Conservation (phyloP, 352 stramenopile genomes). For the Phytophthora fragariae region DNA sequence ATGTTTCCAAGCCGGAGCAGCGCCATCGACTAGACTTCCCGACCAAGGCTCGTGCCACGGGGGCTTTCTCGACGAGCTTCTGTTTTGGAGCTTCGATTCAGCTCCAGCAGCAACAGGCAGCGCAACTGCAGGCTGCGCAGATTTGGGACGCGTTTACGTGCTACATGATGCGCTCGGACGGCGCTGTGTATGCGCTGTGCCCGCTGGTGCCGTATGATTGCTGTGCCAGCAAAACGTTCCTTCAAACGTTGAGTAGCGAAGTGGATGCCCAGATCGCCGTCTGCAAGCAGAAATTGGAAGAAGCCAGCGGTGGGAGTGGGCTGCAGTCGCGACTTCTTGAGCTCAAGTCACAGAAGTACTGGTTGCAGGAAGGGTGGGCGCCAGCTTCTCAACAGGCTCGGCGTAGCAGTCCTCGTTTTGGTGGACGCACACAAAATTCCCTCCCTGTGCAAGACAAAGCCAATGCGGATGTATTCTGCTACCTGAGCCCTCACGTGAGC, state of each 20-base stretch:
- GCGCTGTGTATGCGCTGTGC: slow-evolving; percentile 73
- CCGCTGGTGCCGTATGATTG: slow-evolving; percentile 76
- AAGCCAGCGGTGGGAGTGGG: slow-evolving; percentile 10
- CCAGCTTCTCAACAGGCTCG: slow-evolving; percentile 16
- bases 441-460: slow-evolving; percentile 13
- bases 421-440: slow-evolving; percentile 9
- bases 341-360: slow-evolving; percentile 89
- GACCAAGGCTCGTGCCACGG: slow-evolving; percentile 36
- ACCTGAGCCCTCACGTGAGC: slow-evolving; percentile 67
- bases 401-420: slow-evolving; percentile 23
- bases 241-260: slow-evolving; percentile 64
- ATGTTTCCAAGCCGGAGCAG: slow-evolving; percentile 79
- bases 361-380: slow-evolving; percentile 76
- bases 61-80: slow-evolving; percentile 56
- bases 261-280: slow-evolving; percentile 68
- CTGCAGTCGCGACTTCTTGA: slow-evolving; percentile 55
- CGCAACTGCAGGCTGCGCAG: slow-evolving; percentile 28
- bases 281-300: slow-evolving; percentile 54
- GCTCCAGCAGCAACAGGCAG: slow-evolving; percentile 27
- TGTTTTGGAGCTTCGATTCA: slow-evolving; percentile 63
- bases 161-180: slow-evolving; percentile 78
- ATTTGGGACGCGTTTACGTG: slow-evolving; percentile 81
- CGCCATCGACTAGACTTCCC: slow-evolving; percentile 66
- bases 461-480: slow-evolving; percentile 43
- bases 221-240: slow-evolving; percentile 47